Percentiles rank a stretch among this genome's conserved stretches.
phyloP scores from a whole-genome alignment of 371 early-diverging fungal species.

The Enterospora canceri region DNA sequence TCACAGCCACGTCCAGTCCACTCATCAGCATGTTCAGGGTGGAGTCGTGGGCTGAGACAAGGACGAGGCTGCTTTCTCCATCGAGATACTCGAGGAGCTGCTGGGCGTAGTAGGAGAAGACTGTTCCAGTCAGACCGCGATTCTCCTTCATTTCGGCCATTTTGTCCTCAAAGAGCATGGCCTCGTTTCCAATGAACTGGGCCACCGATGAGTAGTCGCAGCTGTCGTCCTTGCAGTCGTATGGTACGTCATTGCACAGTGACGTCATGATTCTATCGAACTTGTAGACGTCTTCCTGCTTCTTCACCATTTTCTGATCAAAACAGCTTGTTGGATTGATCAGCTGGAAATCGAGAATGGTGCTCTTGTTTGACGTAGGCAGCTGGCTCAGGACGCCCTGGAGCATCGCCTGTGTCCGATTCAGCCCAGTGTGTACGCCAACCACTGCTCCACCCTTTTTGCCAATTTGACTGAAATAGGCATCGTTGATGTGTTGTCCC shows the following conservation, averaged over 20 bases:
- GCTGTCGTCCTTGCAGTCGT: background rate
- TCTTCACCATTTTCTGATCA: background rate
- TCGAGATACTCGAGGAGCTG: background rate
- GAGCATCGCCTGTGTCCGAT: constrained; percentile 31
- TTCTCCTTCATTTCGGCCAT: constrained; percentile 7
- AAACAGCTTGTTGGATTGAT: background rate
- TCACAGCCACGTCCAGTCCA: constrained; percentile 23
- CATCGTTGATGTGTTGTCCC: constrained; percentile 44
- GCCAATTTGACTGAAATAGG: constrained; percentile 24
- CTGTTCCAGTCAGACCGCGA: background rate
- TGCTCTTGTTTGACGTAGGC: background rate
- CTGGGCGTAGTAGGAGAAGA: background rate
- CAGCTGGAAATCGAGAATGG: background rate
- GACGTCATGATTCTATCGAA: background rate
- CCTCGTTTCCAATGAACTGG: background rate
- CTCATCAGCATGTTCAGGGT: constrained; percentile 25
- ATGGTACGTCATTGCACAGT: background rate
- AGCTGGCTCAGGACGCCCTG: constrained; percentile 8
- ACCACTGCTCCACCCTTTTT: background rate
- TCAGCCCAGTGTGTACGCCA: constrained; percentile 15
- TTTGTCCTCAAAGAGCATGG: background rate
- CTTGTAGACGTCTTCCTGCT: constrained; percentile 1
- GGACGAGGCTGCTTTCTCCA: background rate
- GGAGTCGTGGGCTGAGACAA: constrained; percentile 48
- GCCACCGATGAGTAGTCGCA: background rate